These are phyloP conservation scores for Mycena galopus DNA, from an alignment of 768 basidiomycete species.

Conservation along the genomic window DNA sequence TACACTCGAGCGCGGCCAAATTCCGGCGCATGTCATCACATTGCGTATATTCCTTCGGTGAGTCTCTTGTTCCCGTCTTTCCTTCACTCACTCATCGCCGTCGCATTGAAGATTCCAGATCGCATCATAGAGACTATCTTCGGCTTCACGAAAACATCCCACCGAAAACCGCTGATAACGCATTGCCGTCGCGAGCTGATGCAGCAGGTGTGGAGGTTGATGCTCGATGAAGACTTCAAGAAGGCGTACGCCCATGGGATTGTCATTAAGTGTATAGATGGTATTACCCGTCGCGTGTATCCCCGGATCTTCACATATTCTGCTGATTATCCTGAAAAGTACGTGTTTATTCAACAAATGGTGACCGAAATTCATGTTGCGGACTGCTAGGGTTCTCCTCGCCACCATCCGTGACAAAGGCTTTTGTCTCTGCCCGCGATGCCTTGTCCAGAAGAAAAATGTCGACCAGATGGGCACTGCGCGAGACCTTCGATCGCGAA, in stretches of 20 bases:
- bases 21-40: conserved; percentile 50
- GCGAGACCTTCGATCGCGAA: not conserved
- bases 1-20: conserved; percentile 47
- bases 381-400: not conserved
- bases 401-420: not conserved
- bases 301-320: conserved; percentile 1
- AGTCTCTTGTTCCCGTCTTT: not conserved
- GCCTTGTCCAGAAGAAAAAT: not conserved
- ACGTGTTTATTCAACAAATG: not conserved
- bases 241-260: not conserved
- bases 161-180: not conserved
- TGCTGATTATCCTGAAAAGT: not conserved
- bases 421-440: not conserved
- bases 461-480: not conserved
- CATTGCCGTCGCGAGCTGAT: not conserved
- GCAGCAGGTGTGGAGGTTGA: not conserved
- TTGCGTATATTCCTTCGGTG: conserved; percentile 60
- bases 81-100: not conserved
- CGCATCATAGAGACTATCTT: conserved; percentile 31
- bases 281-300: not conserved
- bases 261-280: not conserved
- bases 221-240: not conserved
- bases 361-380: not conserved
- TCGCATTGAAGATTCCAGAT: conserved; percentile 44
- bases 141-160: not conserved